phyloP scores from a whole-genome alignment of 805 yeast genomes.

The Barnettozyma pratensis region DNA sequence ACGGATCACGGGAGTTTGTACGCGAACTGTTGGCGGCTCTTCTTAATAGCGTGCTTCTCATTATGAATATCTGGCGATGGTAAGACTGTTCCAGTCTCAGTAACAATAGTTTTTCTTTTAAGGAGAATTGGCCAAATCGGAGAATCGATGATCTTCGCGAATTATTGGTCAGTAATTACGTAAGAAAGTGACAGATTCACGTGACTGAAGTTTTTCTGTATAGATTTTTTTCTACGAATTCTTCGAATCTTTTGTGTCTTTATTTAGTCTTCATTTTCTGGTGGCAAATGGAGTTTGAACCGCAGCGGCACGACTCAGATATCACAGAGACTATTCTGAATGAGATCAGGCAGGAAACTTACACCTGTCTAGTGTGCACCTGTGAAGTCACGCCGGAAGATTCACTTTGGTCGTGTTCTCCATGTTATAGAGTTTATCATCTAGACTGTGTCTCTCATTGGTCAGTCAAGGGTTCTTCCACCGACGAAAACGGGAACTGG shows the following conservation, averaged over 20 bases:
- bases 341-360: constrained; percentile 64
- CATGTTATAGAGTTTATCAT: constrained; percentile 82
- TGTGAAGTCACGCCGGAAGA: constrained; percentile 67
- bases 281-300: neutral
- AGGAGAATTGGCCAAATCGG: neutral
- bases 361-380: constrained; percentile 85
- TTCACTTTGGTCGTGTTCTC: constrained; percentile 70
- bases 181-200: neutral
- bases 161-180: neutral
- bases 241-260: neutral
- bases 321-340: constrained; percentile 33
- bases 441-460: constrained; percentile 80
- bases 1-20: constrained; percentile 32
- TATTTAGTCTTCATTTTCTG: neutral
- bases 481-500: constrained; percentile 61
- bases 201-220: neutral
- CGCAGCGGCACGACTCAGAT: constrained; percentile 17
- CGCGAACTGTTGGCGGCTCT: constrained; percentile 15
- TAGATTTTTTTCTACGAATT: neutral
- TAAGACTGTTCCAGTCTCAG: neutral
- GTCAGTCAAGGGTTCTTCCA: constrained; percentile 74
- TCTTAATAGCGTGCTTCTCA: constrained; percentile 18
- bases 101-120: neutral
- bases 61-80: neutral
- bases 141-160: neutral